phyloP scores from a whole-genome alignment of 768 basidiomycete species.

The Boletus coccyginus region DNA sequence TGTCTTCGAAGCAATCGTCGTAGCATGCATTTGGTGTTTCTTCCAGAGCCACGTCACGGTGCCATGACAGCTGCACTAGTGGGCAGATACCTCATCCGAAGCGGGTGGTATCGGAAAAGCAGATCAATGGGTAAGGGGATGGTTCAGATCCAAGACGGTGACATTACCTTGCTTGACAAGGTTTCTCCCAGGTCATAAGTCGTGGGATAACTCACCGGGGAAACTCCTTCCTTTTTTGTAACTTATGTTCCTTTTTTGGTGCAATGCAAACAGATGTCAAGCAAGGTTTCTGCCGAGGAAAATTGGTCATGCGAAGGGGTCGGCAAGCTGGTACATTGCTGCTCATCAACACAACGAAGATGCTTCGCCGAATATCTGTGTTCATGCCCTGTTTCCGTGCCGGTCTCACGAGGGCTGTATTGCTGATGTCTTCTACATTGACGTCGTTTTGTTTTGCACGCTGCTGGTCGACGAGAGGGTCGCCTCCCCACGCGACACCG shows the following conservation, averaged over 20 bases:
- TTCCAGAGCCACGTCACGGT: slow-evolving; percentile 39
- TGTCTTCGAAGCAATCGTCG: no score
- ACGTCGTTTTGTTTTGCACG: slow-evolving; percentile 28
- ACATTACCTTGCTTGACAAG: no score
- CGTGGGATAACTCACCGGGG: no score
- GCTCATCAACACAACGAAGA: slow-evolving; percentile 95
- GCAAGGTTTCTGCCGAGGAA: no score
- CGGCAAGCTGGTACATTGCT: slow-evolving; percentile 59
- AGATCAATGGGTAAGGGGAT: slow-evolving; percentile 88
- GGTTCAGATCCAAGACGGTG: slow-evolving; percentile 91
- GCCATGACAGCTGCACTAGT: slow-evolving; percentile 74
- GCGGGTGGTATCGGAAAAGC: slow-evolving; percentile 57
- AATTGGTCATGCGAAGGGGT: no score
- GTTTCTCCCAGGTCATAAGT: no score
- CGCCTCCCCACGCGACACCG: slow-evolving; percentile 93
- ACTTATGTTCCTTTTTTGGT: no score
- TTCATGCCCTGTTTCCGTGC: slow-evolving; percentile 98
- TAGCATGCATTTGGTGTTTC: no score
- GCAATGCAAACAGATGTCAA: no score
- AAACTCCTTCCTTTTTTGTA: no score
- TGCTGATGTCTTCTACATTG: slow-evolving; percentile 29
- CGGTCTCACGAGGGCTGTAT: slow-evolving; percentile 61
- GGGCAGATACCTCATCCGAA: slow-evolving; percentile 68
- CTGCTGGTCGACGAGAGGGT: slow-evolving; percentile 79
- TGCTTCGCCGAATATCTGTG: slow-evolving; percentile 86